Percentiles rank a stretch among this genome's conserved stretches.
phyloP scores from a whole-genome alignment of 176 grass and related monocot genomes.

The Hordeum marinum region DNA sequence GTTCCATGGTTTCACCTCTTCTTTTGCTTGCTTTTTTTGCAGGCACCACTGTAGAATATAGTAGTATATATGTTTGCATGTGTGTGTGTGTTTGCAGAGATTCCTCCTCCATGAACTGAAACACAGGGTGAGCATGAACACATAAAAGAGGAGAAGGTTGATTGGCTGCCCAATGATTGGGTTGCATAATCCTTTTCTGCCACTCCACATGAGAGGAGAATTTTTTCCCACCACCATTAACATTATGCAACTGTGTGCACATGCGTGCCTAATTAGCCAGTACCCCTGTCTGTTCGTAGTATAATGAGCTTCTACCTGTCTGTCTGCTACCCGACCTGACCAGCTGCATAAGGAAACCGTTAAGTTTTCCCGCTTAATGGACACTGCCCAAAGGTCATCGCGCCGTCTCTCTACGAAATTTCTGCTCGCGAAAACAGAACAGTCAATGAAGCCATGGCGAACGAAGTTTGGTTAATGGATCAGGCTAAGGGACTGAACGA shows the following conservation, averaged over 20 bases:
- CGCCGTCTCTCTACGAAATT: too few relatives aligned
- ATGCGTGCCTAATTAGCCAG: background rate
- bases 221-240: constrained; percentile 16
- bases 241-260: constrained; percentile 29
- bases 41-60: background rate
- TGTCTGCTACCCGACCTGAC: constrained; percentile 5
- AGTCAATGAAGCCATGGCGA: too few relatives aligned
- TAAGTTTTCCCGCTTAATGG: too few relatives aligned
- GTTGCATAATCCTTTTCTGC: background rate
- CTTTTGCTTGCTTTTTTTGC: constrained; percentile 40
- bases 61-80: background rate
- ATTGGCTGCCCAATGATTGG: constrained; percentile 46
- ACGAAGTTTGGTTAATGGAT: too few relatives aligned
- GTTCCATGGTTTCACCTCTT: constrained; percentile 10
- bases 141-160: constrained; percentile 15
- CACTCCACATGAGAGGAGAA: constrained; percentile 39
- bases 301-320: constrained; percentile 4
- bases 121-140: constrained; percentile 18
- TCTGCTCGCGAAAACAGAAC: too few relatives aligned
- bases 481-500: too few relatives aligned
- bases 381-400: too few relatives aligned
- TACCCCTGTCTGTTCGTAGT: constrained; percentile 5
- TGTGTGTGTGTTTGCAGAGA: constrained; percentile 10
- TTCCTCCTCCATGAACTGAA: background rate
- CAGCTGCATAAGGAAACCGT: background rate